Base-by-base conservation (phyloP, 306 rosid genomes). In the Casuarina glauca region DNA sequence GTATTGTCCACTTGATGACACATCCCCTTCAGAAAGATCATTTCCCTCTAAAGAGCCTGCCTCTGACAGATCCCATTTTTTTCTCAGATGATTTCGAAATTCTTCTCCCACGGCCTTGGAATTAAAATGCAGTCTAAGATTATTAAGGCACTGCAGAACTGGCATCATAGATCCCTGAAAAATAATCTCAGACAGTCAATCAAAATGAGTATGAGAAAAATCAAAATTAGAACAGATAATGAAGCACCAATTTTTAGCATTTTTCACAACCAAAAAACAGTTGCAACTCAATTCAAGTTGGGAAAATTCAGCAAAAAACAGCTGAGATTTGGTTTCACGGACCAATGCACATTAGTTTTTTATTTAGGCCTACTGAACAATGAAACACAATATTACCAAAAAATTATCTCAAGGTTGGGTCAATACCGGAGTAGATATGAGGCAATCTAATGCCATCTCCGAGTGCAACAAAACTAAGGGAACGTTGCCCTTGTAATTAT, bases 101-200 rank as follows among this genome's bases (percentile, higher is more conserved):
- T 85, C 82, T 75, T 88, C 95, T 72, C 79, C 88, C 42, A 79
- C 86, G 67, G 79, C 81, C 72, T 87, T 89, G 76, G 77, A 92
- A 81, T 80, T 86, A 83, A 92, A 92, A 76, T 91, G 93, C 67
- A 86, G 55, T 81, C 87, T 89, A 76, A 95, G 84, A 48, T 90
- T 89, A 77, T 90, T 86, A 74, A 95, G 91, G 88, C 96, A 92
- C 64, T 87, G 96, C 83, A 95, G 81, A 74, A 95, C 90, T 41
- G 96, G 97, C 78, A 80, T 88, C 89, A 92, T 74, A 66, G 97
- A 92, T 52, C 97, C 97, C 98, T 95, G 90, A 87, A 80, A 73
- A 42, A 80, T 68, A 81, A 81, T 77, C 57, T 79, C 86, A 80
- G 68, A 73, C 78, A 85, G 80, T 78, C 72, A 54, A 72, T 66